A percentile compares a stretch with the other conserved stretches of the same genome.
These are phyloP conservation scores for Debaryomycetaceae sp. DNA, from an alignment of 1,139 yeast species.

Conservation along the genomic window DNA sequence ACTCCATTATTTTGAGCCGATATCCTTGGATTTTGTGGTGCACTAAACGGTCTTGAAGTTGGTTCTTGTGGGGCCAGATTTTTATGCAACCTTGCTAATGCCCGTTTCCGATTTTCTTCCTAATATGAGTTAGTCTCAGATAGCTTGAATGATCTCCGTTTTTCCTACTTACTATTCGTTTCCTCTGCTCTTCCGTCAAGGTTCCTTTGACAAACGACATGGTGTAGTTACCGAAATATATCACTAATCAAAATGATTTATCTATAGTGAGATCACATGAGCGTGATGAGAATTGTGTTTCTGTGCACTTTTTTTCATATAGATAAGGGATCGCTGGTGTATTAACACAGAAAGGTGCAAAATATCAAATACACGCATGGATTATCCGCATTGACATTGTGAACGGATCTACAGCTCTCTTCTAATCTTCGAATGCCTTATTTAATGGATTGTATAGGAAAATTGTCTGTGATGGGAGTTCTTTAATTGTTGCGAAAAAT, in stretches of 20 bases:
- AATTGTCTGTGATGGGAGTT: too few species aligned
- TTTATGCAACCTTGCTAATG: constrained; percentile 53
- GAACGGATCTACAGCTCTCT: too few species aligned
- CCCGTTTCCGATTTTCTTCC: constrained; percentile 60
- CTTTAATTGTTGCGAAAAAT: too few species aligned
- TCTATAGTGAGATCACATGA: neutral
- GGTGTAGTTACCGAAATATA: neutral
- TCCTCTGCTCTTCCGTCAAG: constrained; percentile 24
- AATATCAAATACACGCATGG: too few species aligned
- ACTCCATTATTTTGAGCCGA: neutral
- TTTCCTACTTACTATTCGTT: constrained; percentile 22
- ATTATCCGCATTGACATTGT: too few species aligned
- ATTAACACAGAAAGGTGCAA: too few species aligned
- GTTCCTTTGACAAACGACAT: constrained; percentile 22
- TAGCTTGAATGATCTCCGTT: neutral
- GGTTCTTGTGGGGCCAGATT: constrained; percentile 25
- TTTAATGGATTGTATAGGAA: too few species aligned
- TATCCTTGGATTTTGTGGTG: constrained; percentile 7
- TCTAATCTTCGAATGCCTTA: too few species aligned
- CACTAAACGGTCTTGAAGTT: too few species aligned
- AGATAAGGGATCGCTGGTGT: too few species aligned
- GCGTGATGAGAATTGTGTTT: too few species aligned
- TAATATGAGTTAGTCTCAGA: constrained; percentile 18
- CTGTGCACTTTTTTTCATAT: too few species aligned
- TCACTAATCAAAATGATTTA: neutral